phyloP scores from a whole-genome alignment of 441 rosid genomes.

The Populus trichocarpa region DNA sequence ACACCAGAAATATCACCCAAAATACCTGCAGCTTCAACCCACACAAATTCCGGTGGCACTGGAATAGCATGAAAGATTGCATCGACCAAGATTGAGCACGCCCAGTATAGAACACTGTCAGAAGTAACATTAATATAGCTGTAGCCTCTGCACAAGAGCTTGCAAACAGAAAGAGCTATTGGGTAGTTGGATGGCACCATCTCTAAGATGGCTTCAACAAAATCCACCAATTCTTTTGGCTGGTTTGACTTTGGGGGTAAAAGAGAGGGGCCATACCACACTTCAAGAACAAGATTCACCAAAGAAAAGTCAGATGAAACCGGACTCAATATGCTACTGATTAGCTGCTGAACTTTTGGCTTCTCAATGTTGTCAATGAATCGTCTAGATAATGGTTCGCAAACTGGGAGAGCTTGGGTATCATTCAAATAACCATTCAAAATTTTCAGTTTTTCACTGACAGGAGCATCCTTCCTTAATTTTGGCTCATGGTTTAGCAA shows the following conservation, averaged over 20 bases:
- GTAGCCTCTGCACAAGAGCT: conserved; percentile 37
- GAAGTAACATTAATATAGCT: conserved; percentile 19
- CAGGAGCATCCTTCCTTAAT: conserved; percentile 31
- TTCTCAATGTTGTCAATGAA: conserved; percentile 56
- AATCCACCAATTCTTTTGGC: conserved; percentile 66
- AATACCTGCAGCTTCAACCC: conserved; percentile 71
- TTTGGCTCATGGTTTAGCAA: conserved; percentile 37
- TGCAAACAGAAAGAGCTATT: conserved; percentile 59
- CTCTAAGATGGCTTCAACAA: conserved; percentile 71
- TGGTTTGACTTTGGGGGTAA: conserved; percentile 49
- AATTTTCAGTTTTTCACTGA: conserved; percentile 42
- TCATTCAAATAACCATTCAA: conserved; percentile 55
- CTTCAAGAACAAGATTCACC: conserved; percentile 68
- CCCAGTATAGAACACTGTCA: conserved; percentile 66
- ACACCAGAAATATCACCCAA: conserved; percentile 37
- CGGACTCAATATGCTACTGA: conserved; percentile 54
- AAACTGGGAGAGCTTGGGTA: conserved; percentile 32
- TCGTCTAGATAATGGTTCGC: conserved; percentile 63
- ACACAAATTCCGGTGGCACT: conserved; percentile 69
- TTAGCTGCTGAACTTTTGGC: conserved; percentile 59
- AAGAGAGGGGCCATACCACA: conserved; percentile 75
- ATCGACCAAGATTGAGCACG: conserved; percentile 49
- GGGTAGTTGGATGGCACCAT: conserved; percentile 65
- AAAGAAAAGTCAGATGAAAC: conserved; percentile 42
- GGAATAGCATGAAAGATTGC: conserved; percentile 69